Evolutionary conservation across 2,329 filamentous ascomycete genomes (phyloP).

Genomic region (Epichloe gansuensis): DNA sequence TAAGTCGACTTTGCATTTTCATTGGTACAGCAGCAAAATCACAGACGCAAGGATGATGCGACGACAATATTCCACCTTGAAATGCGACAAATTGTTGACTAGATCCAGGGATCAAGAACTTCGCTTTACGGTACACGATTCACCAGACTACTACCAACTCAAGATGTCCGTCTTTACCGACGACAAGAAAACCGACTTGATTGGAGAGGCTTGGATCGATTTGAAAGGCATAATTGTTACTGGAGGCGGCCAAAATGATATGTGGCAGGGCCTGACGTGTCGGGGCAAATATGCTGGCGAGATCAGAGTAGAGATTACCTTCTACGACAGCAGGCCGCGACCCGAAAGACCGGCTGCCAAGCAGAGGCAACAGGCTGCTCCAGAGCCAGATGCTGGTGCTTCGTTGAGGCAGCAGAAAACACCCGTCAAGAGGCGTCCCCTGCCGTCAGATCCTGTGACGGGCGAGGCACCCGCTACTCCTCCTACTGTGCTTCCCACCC

Average conservation of each 20-base stretch:
- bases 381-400: slow-evolving; percentile 24
- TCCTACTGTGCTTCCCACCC: slow-evolving; percentile 13
- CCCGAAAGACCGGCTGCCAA: slow-evolving; percentile 55
- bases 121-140: slow-evolving; percentile 91
- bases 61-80: neutral
- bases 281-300: slow-evolving; percentile 94
- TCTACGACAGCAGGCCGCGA: slow-evolving; percentile 82
- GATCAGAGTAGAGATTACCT: slow-evolving; percentile 89
- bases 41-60: neutral
- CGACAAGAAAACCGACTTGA: slow-evolving; percentile 93
- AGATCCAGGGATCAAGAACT: slow-evolving; percentile 82
- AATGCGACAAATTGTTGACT: slow-evolving; percentile 6
- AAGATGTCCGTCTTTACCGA: slow-evolving; percentile 97
- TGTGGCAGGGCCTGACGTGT: slow-evolving; percentile 81
- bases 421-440: slow-evolving; percentile 68
- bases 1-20: slow-evolving; percentile 29
- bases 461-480: slow-evolving; percentile 30
- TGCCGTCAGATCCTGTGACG: slow-evolving; percentile 67
- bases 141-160: slow-evolving; percentile 87
- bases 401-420: slow-evolving; percentile 39
- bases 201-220: slow-evolving; percentile 86
- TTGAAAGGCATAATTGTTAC: slow-evolving; percentile 68
- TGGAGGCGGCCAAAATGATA: slow-evolving; percentile 85
- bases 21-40: neutral
- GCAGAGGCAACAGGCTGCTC: slow-evolving; percentile 29